phyloP scores from a whole-genome alignment of 495 filamentous ascomycete species.

The Xanthoparmelia taractica region DNA sequence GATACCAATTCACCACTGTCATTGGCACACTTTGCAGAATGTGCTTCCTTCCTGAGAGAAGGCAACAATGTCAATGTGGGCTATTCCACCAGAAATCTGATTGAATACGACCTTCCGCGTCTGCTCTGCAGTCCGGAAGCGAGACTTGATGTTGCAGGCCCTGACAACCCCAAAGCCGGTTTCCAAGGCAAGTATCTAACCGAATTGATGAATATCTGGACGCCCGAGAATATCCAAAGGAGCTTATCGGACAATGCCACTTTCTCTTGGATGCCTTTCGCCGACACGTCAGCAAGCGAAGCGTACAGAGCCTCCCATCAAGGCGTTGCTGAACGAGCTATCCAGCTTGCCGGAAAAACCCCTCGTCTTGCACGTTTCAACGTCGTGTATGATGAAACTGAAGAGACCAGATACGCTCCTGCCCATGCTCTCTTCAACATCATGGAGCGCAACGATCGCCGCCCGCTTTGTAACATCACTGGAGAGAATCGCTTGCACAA shows the following conservation, averaged over 20 bases:
- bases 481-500: slow-evolving; percentile 62
- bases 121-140: slow-evolving; percentile 70
- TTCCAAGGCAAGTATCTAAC: slow-evolving; percentile 65
- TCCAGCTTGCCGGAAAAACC: slow-evolving; percentile 41
- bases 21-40: slow-evolving; percentile 79
- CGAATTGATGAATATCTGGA: slow-evolving; percentile 84
- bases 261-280: slow-evolving; percentile 89
- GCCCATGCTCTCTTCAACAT: slow-evolving; percentile 75
- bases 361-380: slow-evolving; percentile 46
- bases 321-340: slow-evolving; percentile 57
- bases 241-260: slow-evolving; percentile 47
- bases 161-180: slow-evolving; percentile 64
- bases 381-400: slow-evolving; percentile 53
- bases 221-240: slow-evolving; percentile 65
- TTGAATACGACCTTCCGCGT: slow-evolving; percentile 75
- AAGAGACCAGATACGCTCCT: slow-evolving; percentile 50
- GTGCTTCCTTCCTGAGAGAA: slow-evolving; percentile 87
- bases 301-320: slow-evolving; percentile 57
- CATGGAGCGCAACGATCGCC: slow-evolving; percentile 57
- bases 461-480: slow-evolving; percentile 61
- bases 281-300: slow-evolving; percentile 67
- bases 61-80: slow-evolving; percentile 67
- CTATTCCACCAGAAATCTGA: slow-evolving; percentile 80
- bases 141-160: slow-evolving; percentile 66
- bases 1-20: slow-evolving; percentile 84